Conservation (phyloP, 1,284 basidiomycete species). For the Malassezia furfur region DNA sequence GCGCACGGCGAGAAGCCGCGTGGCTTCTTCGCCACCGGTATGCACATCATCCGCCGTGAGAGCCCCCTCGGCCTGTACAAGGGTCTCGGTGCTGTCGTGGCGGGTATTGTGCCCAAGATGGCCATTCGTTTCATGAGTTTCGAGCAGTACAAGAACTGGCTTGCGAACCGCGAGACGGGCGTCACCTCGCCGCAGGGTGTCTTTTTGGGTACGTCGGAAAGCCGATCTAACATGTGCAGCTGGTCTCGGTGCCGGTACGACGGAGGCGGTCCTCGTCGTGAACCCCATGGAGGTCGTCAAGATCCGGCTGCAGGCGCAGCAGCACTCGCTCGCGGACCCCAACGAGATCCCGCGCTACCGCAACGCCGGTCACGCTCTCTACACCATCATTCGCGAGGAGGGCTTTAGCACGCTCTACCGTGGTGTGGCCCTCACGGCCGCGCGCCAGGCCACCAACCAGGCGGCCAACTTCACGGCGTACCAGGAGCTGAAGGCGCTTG, state of each 20-base stretch:
- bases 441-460: slow-evolving; percentile 96
- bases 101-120: slow-evolving; percentile 95
- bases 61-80: slow-evolving; percentile 95
- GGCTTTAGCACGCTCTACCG: slow-evolving; percentile 77
- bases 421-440: slow-evolving; percentile 79
- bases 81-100: slow-evolving; percentile 91
- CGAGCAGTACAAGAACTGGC: slow-evolving; percentile 78
- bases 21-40: slow-evolving; percentile 85
- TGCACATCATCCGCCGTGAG: slow-evolving; percentile 79
- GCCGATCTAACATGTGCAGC: slow-evolving; percentile 39
- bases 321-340: slow-evolving; percentile 93
- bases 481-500: slow-evolving; percentile 82
- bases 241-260: slow-evolving; percentile 84
- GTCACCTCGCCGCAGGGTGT: slow-evolving; percentile 64
- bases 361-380: slow-evolving; percentile 92
- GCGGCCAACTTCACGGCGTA: slow-evolving; percentile 98
- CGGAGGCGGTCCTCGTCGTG: slow-evolving; percentile 80
- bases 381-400: slow-evolving; percentile 89
- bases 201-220: slow-evolving; percentile 52
- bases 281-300: slow-evolving; percentile 99
- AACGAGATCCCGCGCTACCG: slow-evolving; percentile 86
- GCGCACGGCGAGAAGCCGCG: slow-evolving; percentile 56
- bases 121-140: slow-evolving; percentile 97
- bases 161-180: slow-evolving; percentile 68
- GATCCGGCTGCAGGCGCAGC: slow-evolving; percentile 94